phyloP scores from a whole-genome alignment of 2,329 filamentous ascomycete genomes.

The Nemania sp. region DNA sequence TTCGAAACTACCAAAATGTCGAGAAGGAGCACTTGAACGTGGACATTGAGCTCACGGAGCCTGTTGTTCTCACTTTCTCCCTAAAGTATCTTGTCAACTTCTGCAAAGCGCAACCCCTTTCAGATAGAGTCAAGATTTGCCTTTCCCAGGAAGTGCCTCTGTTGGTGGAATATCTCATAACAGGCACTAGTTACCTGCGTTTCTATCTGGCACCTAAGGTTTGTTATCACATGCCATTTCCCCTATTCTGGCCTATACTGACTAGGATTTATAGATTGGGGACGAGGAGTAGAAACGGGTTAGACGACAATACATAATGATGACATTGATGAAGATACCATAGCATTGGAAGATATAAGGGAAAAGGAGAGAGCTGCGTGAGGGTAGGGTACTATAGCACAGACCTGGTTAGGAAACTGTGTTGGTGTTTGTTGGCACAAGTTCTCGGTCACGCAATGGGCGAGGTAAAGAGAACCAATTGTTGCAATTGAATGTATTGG shows the following conservation, averaged over 20 bases:
- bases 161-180: slow-evolving; percentile 89
- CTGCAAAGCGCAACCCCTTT: slow-evolving; percentile 94
- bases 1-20: slow-evolving; percentile 87
- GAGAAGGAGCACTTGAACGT: slow-evolving; percentile 90
- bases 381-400: slow-evolving; percentile 33
- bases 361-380: slow-evolving; percentile 28
- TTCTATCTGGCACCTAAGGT: slow-evolving; percentile 99
- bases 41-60: slow-evolving; percentile 90
- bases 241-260: slow-evolving; percentile 48
- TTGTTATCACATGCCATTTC: slow-evolving; percentile 48
- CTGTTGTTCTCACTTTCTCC: slow-evolving; percentile 94
- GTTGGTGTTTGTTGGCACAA: not conserved
- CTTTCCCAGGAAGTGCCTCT: slow-evolving; percentile 96
- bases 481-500: slow-evolving; percentile 13
- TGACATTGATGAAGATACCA: slow-evolving; percentile 44
- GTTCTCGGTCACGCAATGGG: slow-evolving; percentile 10
- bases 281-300: slow-evolving; percentile 66
- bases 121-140: slow-evolving; percentile 86
- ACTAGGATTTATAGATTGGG: slow-evolving; percentile 69
- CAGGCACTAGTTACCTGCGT: slow-evolving; percentile 86
- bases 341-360: slow-evolving; percentile 36
- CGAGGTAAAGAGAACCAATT: not conserved
- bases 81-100: slow-evolving; percentile 99
- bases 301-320: slow-evolving; percentile 32
- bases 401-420: slow-evolving; percentile 7